These are phyloP conservation scores for Trichoderma sp. DNA, from an alignment of 2,329 filamentous ascomycete genomes.

Conservation along the genomic window DNA sequence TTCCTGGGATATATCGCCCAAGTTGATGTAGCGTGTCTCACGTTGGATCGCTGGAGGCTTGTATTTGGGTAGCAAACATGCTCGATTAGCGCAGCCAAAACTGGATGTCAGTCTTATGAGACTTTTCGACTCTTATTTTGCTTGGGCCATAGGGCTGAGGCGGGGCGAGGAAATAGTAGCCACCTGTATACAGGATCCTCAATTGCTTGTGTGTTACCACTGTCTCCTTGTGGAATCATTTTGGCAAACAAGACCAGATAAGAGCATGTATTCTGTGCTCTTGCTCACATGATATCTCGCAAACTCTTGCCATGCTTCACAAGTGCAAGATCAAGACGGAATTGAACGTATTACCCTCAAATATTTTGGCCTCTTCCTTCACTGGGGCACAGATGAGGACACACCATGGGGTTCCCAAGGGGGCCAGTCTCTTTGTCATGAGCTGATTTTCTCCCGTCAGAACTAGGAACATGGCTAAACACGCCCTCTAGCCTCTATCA, in stretches of 20 bases:
- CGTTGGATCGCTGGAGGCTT: not conserved
- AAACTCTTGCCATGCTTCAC: not conserved
- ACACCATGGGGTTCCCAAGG: not conserved
- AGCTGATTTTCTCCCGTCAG: not conserved
- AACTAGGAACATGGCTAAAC: not conserved
- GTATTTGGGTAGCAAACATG: not conserved
- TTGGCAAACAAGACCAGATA: not conserved
- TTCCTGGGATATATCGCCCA: not conserved
- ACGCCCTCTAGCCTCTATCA: not conserved
- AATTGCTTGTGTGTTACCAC: not conserved
- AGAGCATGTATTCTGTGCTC: not conserved
- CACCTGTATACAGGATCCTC: not conserved
- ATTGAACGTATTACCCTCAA: not conserved
- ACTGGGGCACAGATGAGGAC: not conserved
- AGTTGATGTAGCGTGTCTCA: not conserved
- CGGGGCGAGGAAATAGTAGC: not conserved
- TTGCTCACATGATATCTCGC: not conserved
- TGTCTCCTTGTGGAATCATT: not conserved
- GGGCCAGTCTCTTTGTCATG: not conserved
- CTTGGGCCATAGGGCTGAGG: slow-evolving; percentile 1
- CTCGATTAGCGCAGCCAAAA: not conserved
- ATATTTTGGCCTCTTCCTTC: not conserved
- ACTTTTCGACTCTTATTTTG: not conserved
- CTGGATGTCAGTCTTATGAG: not conserved
- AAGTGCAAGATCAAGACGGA: not conserved